Conservation (phyloP, 108 stramenopile species). For the Cyclostephanos invisitatus region DNA sequence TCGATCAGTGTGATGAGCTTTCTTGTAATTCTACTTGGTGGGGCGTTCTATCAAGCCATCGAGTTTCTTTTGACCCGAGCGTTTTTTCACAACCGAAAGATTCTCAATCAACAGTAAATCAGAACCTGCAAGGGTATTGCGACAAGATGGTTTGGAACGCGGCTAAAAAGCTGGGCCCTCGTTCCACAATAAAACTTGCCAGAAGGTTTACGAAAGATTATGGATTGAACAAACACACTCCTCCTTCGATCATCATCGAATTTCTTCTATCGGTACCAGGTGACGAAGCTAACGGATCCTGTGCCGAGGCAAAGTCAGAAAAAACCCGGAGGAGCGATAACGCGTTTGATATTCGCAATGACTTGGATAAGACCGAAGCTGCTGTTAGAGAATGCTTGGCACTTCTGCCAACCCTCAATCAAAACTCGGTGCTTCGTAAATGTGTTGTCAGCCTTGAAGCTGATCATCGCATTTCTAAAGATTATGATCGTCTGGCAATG, state of each 20-base stretch:
- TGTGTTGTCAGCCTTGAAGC: constrained; percentile 51
- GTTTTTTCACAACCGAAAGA: constrained; percentile 42
- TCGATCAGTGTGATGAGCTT: constrained; percentile 68
- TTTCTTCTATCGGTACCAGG: constrained; percentile 40
- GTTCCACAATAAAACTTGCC: constrained; percentile 32
- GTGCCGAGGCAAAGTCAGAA: neutral
- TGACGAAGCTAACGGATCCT: neutral
- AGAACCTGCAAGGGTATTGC: constrained; percentile 33
- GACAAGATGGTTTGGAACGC: constrained; percentile 40
- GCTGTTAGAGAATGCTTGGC: constrained; percentile 39
- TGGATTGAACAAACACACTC: constrained; percentile 26
- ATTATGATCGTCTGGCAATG: constrained; percentile 70
- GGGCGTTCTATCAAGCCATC: constrained; percentile 52
- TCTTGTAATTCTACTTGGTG: constrained; percentile 72
- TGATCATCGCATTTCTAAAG: constrained; percentile 19
- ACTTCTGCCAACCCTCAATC: constrained; percentile 36
- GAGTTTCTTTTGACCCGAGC: constrained; percentile 67
- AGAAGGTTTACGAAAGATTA: constrained; percentile 31
- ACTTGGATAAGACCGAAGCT: constrained; percentile 41
- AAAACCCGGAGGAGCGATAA: neutral
- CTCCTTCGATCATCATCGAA: constrained; percentile 35
- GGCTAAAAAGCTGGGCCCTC: constrained; percentile 10
- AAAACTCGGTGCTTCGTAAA: constrained; percentile 47
- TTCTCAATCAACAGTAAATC: constrained; percentile 37
- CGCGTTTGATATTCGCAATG: constrained; percentile 38